Evolutionary conservation across 768 basidiomycete genomes (phyloP).

Genomic region (Gloeopeniophorella convolvens): DNA sequence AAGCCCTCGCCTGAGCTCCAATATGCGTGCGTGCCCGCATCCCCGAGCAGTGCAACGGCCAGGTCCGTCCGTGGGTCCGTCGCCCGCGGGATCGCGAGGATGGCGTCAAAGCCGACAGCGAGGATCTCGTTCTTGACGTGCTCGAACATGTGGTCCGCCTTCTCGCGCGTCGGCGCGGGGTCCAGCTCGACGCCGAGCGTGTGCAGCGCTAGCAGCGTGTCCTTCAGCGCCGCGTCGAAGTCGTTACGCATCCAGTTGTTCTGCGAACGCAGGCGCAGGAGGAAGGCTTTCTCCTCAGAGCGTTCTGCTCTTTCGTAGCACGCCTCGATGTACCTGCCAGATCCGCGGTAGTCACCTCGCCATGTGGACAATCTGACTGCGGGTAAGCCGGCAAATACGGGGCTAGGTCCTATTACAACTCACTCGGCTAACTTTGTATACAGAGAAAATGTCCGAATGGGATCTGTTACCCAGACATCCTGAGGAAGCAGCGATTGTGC

Average conservation of each 20-base stretch:
- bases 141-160: slow-evolving; percentile 62
- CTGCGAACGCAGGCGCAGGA: slow-evolving; percentile 53
- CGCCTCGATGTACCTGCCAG: slow-evolving; percentile 47
- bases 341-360: slow-evolving; percentile 53
- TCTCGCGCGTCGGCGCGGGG: slow-evolving; percentile 42
- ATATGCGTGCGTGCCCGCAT: slow-evolving; percentile 66
- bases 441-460: slow-evolving; percentile 43
- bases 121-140: slow-evolving; percentile 65
- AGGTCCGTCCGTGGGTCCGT: slow-evolving; percentile 54
- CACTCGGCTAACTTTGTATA: slow-evolving; percentile 57
- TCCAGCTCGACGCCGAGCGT: slow-evolving; percentile 58
- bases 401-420: too few species aligned
- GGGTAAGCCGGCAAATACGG: too few species aligned
- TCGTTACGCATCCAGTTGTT: slow-evolving; percentile 59
- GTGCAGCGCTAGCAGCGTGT: slow-evolving; percentile 53
- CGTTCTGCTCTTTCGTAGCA: slow-evolving; percentile 43
- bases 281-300: slow-evolving; percentile 48
- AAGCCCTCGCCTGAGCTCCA: slow-evolving; percentile 57
- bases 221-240: slow-evolving; percentile 48
- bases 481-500: slow-evolving; percentile 49
- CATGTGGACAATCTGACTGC: slow-evolving; percentile 49
- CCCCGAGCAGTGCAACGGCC: slow-evolving; percentile 59
- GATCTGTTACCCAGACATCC: slow-evolving; percentile 48
- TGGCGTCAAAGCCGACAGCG: slow-evolving; percentile 62
- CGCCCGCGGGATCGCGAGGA: slow-evolving; percentile 55